A percentile compares a stretch with the other conserved stretches of the same genome.
phyloP scores from a whole-genome alignment of 805 yeast species.

The Aciculoconidium aculeatum region DNA sequence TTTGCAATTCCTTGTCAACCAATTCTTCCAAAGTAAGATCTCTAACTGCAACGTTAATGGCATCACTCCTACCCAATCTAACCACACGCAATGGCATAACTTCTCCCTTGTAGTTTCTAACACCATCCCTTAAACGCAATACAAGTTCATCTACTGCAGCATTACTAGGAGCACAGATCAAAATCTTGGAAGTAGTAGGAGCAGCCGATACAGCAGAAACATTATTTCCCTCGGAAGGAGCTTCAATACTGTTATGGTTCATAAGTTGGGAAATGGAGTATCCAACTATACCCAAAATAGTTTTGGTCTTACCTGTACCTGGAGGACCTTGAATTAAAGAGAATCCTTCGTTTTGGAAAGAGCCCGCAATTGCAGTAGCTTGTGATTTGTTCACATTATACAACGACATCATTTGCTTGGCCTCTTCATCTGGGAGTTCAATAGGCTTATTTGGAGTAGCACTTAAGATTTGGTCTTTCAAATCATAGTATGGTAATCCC shows the following conservation, averaged over 20 bases:
- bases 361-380: constrained; percentile 79
- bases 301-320: constrained; percentile 93
- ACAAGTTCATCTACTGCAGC: constrained; percentile 98
- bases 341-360: constrained; percentile 66
- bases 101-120: constrained; percentile 49
- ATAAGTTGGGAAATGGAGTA: constrained; percentile 47
- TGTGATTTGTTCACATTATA: constrained; percentile 81
- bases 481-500: constrained; percentile 78
- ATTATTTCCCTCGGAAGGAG: constrained; percentile 16
- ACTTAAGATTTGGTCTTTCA: constrained; percentile 56
- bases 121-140: constrained; percentile 71
- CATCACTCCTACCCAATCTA: constrained; percentile 86
- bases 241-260: constrained; percentile 14
- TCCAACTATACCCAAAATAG: constrained; percentile 88
- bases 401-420: constrained; percentile 38
- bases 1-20: constrained; percentile 57
- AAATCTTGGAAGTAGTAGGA: constrained; percentile 41
- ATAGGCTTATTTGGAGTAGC: constrained; percentile 55
- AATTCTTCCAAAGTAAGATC: constrained; percentile 82
- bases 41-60: constrained; percentile 73
- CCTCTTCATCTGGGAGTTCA: constrained; percentile 26
- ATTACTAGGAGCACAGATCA: constrained; percentile 96
- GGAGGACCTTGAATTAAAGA: constrained; percentile 98
- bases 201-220: constrained; percentile 14
- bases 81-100: constrained; percentile 61